phyloP scores from a whole-genome alignment of 2,329 filamentous ascomycete species.

The Periconia sp. region DNA sequence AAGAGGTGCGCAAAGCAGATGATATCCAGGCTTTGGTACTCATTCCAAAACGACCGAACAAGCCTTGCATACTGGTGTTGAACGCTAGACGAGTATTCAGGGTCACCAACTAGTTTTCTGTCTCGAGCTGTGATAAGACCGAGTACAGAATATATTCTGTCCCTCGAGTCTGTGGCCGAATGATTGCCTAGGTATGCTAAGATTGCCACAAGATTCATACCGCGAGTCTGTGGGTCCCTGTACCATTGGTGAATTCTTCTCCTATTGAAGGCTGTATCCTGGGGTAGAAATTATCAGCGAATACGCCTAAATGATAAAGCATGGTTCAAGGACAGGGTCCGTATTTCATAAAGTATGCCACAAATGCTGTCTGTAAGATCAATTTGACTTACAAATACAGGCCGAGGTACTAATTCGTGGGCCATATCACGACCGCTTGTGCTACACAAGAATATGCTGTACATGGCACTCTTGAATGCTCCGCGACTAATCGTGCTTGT shows the following conservation, averaged over 20 bases:
- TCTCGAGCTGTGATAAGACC: constrained; percentile 32
- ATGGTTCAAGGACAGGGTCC: no score
- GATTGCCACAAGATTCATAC: constrained; percentile 32
- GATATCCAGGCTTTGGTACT: constrained; percentile 32
- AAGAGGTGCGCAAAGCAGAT: constrained; percentile 39
- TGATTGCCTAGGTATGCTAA: constrained; percentile 39
- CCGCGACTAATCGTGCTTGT: constrained; percentile 25
- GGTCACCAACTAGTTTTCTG: constrained; percentile 26
- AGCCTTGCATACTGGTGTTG: constrained; percentile 32
- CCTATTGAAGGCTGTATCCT: constrained; percentile 37
- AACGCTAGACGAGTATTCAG: constrained; percentile 27
- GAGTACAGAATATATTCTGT: constrained; percentile 37
- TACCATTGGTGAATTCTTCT: constrained; percentile 35
- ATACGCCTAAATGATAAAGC: no score
- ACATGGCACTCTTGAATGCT: constrained; percentile 36
- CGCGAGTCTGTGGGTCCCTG: constrained; percentile 15
- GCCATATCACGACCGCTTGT: constrained; percentile 27
- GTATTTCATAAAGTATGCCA: no score
- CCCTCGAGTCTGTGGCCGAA: constrained; percentile 32
- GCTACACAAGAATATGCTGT: constrained; percentile 35
- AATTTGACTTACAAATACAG: no score
- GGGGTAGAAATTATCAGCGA: no score
- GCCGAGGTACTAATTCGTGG: constrained; percentile 29
- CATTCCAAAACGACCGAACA: constrained; percentile 33
- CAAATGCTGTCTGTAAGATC: no score